These are phyloP conservation scores for Botryotinia convoluta DNA, from an alignment of 2,329 filamentous ascomycete genomes.

Conservation along the genomic window DNA sequence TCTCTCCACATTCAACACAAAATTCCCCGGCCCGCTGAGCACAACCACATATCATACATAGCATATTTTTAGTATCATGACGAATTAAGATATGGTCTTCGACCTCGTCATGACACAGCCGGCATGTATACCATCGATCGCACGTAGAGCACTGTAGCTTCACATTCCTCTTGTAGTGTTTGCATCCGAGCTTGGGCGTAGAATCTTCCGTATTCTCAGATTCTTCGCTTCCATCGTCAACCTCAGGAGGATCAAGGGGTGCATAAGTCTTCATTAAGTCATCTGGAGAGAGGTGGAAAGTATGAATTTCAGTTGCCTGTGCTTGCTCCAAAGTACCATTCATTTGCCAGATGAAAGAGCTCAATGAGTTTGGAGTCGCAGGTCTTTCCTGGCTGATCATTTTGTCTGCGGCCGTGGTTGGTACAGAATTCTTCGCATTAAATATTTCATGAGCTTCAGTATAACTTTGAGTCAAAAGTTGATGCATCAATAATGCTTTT, in stretches of 20 bases:
- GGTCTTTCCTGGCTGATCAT: slow-evolving; percentile 44
- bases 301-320: slow-evolving; percentile 33
- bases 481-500: slow-evolving; percentile 71
- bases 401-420: slow-evolving; percentile 30
- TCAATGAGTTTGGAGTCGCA: slow-evolving; percentile 47
- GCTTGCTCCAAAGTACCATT: slow-evolving; percentile 31
- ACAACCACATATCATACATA: slow-evolving; percentile 91
- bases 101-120: slow-evolving; percentile 84
- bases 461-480: slow-evolving; percentile 68
- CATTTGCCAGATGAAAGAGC: slow-evolving; percentile 59
- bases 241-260: slow-evolving; percentile 50
- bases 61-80: slow-evolving; percentile 86
- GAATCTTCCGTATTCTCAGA: slow-evolving; percentile 34
- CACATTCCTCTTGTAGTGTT: slow-evolving; percentile 93
- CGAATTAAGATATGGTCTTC: slow-evolving; percentile 79
- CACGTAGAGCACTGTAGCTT: slow-evolving; percentile 93
- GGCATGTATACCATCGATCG: slow-evolving; percentile 88
- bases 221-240: slow-evolving; percentile 43
- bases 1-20: slow-evolving; percentile 73
- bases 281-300: slow-evolving; percentile 53
- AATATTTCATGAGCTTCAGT: slow-evolving; percentile 43
- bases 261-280: slow-evolving; percentile 69
- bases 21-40: slow-evolving; percentile 78
- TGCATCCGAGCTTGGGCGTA: slow-evolving; percentile 65
- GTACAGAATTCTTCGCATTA: slow-evolving; percentile 33